These are phyloP conservation scores for Podospora appendiculata DNA, from an alignment of 495 filamentous ascomycete genomes.

Conservation along the genomic window DNA sequence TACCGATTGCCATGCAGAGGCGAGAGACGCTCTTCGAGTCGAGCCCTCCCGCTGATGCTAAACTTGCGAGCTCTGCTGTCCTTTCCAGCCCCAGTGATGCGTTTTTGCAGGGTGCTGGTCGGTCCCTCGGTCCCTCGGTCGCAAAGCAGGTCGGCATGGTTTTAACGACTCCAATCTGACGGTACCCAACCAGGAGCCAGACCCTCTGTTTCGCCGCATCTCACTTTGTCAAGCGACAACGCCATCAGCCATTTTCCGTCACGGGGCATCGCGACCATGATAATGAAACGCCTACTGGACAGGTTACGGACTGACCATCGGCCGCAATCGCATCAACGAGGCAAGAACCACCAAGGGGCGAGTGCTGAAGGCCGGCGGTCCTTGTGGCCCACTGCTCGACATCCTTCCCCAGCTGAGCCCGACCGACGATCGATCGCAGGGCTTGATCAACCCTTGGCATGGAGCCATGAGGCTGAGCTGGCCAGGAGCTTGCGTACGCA, in stretches of 20 bases:
- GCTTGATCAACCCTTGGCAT: not conserved
- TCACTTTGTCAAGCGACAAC: not conserved
- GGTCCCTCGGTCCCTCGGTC: not conserved
- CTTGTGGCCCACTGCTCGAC: not conserved
- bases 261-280: not conserved
- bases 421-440: not conserved
- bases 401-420: not conserved
- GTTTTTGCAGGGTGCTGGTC: not conserved
- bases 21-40: too few species aligned
- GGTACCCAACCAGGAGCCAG: constrained; percentile 13
- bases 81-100: too few species aligned
- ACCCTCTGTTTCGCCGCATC: not conserved
- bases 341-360: too few species aligned
- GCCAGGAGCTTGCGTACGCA: constrained; percentile 5
- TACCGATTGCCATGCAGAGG: too few species aligned
- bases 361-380: too few species aligned
- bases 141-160: constrained; percentile 1
- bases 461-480: constrained; percentile 2
- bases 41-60: too few species aligned
- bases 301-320: constrained; percentile 7
- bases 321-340: too few species aligned
- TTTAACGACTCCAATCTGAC: constrained; percentile 3
- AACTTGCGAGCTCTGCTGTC: too few species aligned
- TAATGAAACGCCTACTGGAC: constrained; percentile 10
- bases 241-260: not conserved